Evolutionary conservation across 345 rosid species (phyloP).

Genomic region (Microcos paniculata): DNA sequence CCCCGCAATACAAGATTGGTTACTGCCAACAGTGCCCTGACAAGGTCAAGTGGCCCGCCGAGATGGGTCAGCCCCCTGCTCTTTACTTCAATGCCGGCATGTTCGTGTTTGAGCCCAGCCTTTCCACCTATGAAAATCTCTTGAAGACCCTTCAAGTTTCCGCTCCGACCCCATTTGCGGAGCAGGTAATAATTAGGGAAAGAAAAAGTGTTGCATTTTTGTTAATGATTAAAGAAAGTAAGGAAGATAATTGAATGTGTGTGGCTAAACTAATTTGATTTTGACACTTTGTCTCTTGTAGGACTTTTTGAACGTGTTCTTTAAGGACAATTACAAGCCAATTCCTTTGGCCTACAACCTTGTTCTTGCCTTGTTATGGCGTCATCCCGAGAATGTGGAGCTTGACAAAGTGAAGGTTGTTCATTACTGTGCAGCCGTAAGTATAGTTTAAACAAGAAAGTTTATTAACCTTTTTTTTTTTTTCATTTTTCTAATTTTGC

Average conservation of each 20-base stretch:
- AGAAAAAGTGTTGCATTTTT: neutral
- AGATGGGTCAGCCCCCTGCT: conserved; percentile 58
- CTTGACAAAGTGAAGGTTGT: conserved; percentile 71
- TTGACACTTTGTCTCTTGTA: conserved; percentile 8
- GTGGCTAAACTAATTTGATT: neutral
- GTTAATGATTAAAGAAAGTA: neutral
- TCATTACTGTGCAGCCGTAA: conserved; percentile 86
- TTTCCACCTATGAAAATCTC: conserved; percentile 46
- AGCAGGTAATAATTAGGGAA: conserved; percentile 55
- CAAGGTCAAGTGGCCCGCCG: conserved; percentile 59
- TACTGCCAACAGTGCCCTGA: conserved; percentile 91
- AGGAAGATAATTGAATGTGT: neutral
- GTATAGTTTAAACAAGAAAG: conserved; percentile 3
- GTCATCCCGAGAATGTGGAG: conserved; percentile 88
- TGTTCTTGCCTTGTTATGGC: conserved; percentile 88
- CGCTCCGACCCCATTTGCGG: conserved; percentile 74
- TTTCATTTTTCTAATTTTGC: neutral
- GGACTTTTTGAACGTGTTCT: conserved; percentile 85
- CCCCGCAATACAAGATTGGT: conserved; percentile 72
- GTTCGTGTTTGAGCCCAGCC: conserved; percentile 72
- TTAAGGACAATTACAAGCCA: conserved; percentile 66
- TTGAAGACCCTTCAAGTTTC: conserved; percentile 44
- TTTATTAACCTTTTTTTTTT: neutral
- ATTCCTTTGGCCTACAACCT: conserved; percentile 68
- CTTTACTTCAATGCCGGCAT: conserved; percentile 95